These are phyloP conservation scores for Lentinula sp. DNA, from an alignment of 768 basidiomycete species.

Conservation along the genomic window DNA sequence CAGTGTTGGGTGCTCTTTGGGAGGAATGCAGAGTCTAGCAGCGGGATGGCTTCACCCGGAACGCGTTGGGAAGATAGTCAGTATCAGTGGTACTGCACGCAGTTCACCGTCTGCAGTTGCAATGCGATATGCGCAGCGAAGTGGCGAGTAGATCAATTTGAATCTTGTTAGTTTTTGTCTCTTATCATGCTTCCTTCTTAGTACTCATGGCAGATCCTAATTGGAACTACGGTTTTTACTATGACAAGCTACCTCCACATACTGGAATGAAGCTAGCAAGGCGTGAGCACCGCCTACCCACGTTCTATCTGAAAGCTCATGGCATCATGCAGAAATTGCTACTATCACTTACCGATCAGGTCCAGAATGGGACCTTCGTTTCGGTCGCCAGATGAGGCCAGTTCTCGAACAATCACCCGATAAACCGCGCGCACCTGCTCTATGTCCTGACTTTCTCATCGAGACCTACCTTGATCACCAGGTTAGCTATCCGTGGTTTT, in stretches of 20 bases:
- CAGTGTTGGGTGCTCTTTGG: constrained; percentile 94
- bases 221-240: constrained; percentile 99
- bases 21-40: constrained; percentile 95
- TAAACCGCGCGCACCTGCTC: constrained; percentile 50
- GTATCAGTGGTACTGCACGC: constrained; percentile 91
- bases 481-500: constrained; percentile 62
- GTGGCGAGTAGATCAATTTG: constrained; percentile 53
- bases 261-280: constrained; percentile 98
- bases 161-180: constrained; percentile 5
- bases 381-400: constrained; percentile 68
- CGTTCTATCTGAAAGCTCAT: background rate
- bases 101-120: constrained; percentile 91
- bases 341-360: constrained; percentile 99
- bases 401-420: constrained; percentile 25
- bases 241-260: constrained; percentile 91
- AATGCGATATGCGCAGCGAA: constrained; percentile 93
- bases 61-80: constrained; percentile 84
- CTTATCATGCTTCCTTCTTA: constrained; percentile 21
- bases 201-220: constrained; percentile 99
- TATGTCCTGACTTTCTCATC: constrained; percentile 97
- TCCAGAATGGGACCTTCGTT: constrained; percentile 99
- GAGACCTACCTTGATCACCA: constrained; percentile 98
- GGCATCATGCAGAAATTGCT: constrained; percentile 73
- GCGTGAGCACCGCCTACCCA: constrained; percentile 40
- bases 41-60: constrained; percentile 91